A percentile compares a stretch with the other conserved stretches of the same genome.
Conservation (phyloP, 768 basidiomycete species). For the Tricholoma flavovirens region DNA sequence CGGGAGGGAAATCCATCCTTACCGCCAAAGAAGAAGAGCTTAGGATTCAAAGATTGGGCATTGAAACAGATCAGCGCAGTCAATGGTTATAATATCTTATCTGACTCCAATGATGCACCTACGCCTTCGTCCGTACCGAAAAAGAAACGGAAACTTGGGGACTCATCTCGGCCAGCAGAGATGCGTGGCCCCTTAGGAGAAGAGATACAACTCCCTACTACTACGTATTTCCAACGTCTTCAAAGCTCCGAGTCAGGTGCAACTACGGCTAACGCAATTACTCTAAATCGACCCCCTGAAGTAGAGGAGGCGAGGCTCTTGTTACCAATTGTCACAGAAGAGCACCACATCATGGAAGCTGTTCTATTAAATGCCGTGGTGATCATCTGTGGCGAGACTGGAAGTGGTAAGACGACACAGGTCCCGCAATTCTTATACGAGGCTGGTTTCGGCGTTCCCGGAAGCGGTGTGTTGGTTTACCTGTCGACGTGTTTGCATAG, state of each 20-base stretch:
- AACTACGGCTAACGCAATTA: conserved; percentile 36
- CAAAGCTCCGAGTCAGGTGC: conserved; percentile 13
- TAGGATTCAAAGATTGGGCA: conserved; percentile 89
- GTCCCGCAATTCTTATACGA: conserved; percentile 98
- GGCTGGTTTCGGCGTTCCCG: conserved; percentile 83
- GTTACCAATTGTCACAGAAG: conserved; percentile 88
- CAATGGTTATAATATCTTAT: conserved; percentile 30
- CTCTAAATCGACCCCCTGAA: conserved; percentile 58
- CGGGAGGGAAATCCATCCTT: conserved; percentile 17
- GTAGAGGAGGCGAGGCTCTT: conserved; percentile 73
- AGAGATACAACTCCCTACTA: conserved; percentile 59
- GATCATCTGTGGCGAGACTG: conserved; percentile 87
- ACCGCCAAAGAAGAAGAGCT: conserved; percentile 32
- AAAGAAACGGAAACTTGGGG: conserved; percentile 47
- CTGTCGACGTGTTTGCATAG: not conserved
- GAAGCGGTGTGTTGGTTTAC: conserved; percentile 53
- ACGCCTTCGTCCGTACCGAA: conserved; percentile 23
- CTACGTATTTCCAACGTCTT: conserved; percentile 54
- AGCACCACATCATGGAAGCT: conserved; percentile 91
- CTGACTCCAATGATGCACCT: conserved; percentile 14
- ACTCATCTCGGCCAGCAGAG: conserved; percentile 24
- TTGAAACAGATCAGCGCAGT: conserved; percentile 60
- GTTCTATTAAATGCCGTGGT: conserved; percentile 83
- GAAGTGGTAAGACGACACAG: conserved; percentile 97
- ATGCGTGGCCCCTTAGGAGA: conserved; percentile 82